Percentiles rank a stretch among this genome's conserved stretches.
phyloP scores from a whole-genome alignment of 1,139 yeast species.

The Chernovozyma aurita region DNA sequence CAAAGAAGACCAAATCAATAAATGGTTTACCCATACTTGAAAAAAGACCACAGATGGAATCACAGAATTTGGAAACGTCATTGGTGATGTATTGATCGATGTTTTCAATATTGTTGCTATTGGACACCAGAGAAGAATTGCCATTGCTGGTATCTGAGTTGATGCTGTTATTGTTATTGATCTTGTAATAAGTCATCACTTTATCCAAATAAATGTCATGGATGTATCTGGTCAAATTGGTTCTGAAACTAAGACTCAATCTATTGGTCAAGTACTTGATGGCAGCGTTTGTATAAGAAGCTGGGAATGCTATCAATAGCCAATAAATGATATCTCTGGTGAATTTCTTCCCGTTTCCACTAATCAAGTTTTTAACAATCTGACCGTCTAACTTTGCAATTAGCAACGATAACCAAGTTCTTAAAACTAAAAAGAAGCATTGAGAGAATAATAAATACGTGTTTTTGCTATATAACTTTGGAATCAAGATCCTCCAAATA shows the following conservation, averaged over 20 bases:
- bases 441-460: slow-evolving; percentile 65
- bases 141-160: too few relatives aligned
- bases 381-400: slow-evolving; percentile 92
- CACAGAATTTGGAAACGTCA: slow-evolving; percentile 79
- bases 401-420: slow-evolving; percentile 84
- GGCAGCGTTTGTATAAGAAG: slow-evolving; percentile 88
- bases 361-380: slow-evolving; percentile 83
- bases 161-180: slow-evolving; percentile 43
- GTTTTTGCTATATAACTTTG: slow-evolving; percentile 65
- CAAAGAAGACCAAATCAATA: slow-evolving; percentile 82
- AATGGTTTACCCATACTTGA: slow-evolving; percentile 90
- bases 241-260: slow-evolving; percentile 78
- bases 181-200: slow-evolving; percentile 77
- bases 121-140: too few relatives aligned
- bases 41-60: slow-evolving; percentile 76
- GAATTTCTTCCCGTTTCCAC: slow-evolving; percentile 75
- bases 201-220: slow-evolving; percentile 87
- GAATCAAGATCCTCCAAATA: slow-evolving; percentile 79
- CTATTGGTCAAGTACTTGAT: slow-evolving; percentile 78
- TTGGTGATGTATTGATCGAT: slow-evolving; percentile 80
- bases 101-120: slow-evolving; percentile 36
- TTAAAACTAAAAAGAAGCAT: slow-evolving; percentile 66
- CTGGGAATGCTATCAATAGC: slow-evolving; percentile 89
- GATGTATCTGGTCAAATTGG: slow-evolving; percentile 77
- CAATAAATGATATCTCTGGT: slow-evolving; percentile 76